A percentile compares a stretch with the other conserved stretches of the same genome.
phyloP scores from a whole-genome alignment of 495 filamentous ascomycete species.

The Hypoxylon rickii region DNA sequence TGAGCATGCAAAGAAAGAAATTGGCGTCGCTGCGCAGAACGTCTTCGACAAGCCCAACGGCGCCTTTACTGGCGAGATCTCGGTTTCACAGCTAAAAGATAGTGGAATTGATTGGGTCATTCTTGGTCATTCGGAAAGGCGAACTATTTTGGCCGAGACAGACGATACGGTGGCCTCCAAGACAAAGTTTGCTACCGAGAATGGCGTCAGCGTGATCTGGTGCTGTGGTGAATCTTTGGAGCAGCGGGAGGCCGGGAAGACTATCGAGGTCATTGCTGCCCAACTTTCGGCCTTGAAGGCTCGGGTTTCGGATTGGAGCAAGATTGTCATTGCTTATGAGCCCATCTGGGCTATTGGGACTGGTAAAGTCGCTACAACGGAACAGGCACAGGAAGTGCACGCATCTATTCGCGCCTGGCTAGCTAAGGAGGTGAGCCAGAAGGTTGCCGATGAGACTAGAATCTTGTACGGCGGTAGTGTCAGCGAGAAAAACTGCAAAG shows the following conservation, averaged over 20 bases:
- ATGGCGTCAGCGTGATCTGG: slow-evolving; percentile 87
- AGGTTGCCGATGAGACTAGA: slow-evolving; percentile 76
- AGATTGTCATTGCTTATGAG: slow-evolving; percentile 97
- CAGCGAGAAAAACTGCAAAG: slow-evolving; percentile 96
- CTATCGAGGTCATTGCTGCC: slow-evolving; percentile 84
- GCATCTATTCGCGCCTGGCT: slow-evolving; percentile 91
- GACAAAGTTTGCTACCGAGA: slow-evolving; percentile 86
- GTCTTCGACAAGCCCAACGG: slow-evolving; percentile 96
- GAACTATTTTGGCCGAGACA: slow-evolving; percentile 81
- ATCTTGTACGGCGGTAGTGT: slow-evolving; percentile 97
- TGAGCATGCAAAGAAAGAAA: slow-evolving; percentile 63
- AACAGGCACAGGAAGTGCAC: slow-evolving; percentile 96
- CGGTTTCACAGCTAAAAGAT: slow-evolving; percentile 86
- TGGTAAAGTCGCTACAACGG: slow-evolving; percentile 91
- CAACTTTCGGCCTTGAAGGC: slow-evolving; percentile 72
- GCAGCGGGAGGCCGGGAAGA: slow-evolving; percentile 85
- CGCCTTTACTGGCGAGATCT: slow-evolving; percentile 97
- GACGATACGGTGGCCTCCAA: slow-evolving; percentile 89
- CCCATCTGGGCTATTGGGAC: slow-evolving; percentile 99
- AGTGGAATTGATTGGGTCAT: slow-evolving; percentile 85
- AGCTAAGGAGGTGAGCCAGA: slow-evolving; percentile 67
- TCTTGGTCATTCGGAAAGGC: slow-evolving; percentile 90
- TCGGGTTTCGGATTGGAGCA: slow-evolving; percentile 81
- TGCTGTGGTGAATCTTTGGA: slow-evolving; percentile 95
- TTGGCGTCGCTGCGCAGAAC: slow-evolving; percentile 91